A percentile compares a stretch with the other conserved stretches of the same genome.
Conservation (phyloP, 345 rosid genomes). For the Rhizophora apiculata region DNA sequence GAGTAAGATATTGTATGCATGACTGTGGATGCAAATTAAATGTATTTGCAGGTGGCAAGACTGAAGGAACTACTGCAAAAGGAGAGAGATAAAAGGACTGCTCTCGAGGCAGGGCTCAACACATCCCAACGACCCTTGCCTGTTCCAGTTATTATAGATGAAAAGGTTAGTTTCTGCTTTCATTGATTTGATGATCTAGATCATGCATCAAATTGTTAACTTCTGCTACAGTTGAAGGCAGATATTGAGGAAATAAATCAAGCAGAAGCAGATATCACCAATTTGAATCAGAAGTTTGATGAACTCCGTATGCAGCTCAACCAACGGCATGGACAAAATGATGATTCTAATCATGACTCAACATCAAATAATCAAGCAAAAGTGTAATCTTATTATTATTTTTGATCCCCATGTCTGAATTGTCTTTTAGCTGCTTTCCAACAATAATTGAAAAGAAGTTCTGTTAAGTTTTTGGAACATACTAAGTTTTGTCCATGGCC, state of each 20-base stretch:
- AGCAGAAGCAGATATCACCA: slow-evolving; percentile 57
- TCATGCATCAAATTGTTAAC: slow-evolving; percentile 22
- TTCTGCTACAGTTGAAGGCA: slow-evolving; percentile 48
- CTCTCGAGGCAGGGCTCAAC: slow-evolving; percentile 63
- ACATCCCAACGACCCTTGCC: slow-evolving; percentile 35
- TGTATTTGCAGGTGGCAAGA: slow-evolving; percentile 61
- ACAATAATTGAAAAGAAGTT: neutral
- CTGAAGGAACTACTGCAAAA: slow-evolving; percentile 71
- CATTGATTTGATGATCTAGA: slow-evolving; percentile 12
- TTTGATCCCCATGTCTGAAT: neutral
- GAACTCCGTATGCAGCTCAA: slow-evolving; percentile 51
- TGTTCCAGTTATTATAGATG: slow-evolving; percentile 43
- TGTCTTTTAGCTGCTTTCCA: neutral
- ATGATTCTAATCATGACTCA: slow-evolving; percentile 36
- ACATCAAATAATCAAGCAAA: slow-evolving; percentile 33
- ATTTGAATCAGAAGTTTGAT: slow-evolving; percentile 58
- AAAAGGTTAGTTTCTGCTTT: slow-evolving; percentile 45
- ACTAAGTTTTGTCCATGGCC: too few species aligned
- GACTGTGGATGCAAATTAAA: neutral
- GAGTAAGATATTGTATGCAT: neutral
- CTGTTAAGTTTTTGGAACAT: too few species aligned
- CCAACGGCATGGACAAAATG: slow-evolving; percentile 39
- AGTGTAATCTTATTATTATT: slow-evolving; percentile 35
- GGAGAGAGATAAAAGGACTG: slow-evolving; percentile 60
- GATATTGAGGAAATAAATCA: slow-evolving; percentile 61